phyloP scores from a whole-genome alignment of 352 stramenopile species.

The Phytophthora fragariae region DNA sequence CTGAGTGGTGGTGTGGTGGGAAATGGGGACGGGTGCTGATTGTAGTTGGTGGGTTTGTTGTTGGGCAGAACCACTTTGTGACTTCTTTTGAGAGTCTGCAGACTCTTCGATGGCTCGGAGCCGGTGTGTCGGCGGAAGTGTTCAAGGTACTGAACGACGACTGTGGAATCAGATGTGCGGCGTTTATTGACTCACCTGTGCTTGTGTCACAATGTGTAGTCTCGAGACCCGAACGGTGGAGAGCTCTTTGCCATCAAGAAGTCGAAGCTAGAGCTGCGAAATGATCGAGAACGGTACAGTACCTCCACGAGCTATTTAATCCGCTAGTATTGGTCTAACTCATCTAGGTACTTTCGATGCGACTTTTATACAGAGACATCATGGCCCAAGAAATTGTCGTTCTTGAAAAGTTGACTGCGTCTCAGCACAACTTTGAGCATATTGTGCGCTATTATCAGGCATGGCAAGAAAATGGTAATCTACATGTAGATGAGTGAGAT shows the following conservation, averaged over 20 bases:
- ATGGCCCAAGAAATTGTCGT: slow-evolving; percentile 73
- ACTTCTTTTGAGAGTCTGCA: slow-evolving; percentile 63
- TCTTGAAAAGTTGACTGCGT: slow-evolving; percentile 49
- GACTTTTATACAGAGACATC: slow-evolving; percentile 48
- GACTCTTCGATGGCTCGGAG: slow-evolving; percentile 65
- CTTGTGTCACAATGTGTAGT: slow-evolving; percentile 29
- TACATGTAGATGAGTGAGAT: neutral
- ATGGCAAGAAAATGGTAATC: slow-evolving; percentile 90
- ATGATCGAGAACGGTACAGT: slow-evolving; percentile 71
- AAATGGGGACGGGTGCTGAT: slow-evolving; percentile 2
- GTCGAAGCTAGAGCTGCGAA: slow-evolving; percentile 80
- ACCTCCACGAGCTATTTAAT: neutral
- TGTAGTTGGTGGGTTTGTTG: slow-evolving; percentile 10
- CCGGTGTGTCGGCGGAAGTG: slow-evolving; percentile 77
- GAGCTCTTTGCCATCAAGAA: slow-evolving; percentile 81
- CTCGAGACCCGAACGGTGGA: slow-evolving; percentile 44
- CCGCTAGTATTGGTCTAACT: neutral
- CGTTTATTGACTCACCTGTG: slow-evolving; percentile 6
- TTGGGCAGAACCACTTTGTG: slow-evolving; percentile 37
- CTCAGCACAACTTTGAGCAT: slow-evolving; percentile 68
- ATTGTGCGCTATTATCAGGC: slow-evolving; percentile 96
- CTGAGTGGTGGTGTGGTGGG: neutral
- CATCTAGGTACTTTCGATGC: neutral
- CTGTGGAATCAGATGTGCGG: slow-evolving; percentile 1
- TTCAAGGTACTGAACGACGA: slow-evolving; percentile 50